phyloP scores from a whole-genome alignment of 1,284 basidiomycete genomes.

The Vanrija pseudolonga region DNA sequence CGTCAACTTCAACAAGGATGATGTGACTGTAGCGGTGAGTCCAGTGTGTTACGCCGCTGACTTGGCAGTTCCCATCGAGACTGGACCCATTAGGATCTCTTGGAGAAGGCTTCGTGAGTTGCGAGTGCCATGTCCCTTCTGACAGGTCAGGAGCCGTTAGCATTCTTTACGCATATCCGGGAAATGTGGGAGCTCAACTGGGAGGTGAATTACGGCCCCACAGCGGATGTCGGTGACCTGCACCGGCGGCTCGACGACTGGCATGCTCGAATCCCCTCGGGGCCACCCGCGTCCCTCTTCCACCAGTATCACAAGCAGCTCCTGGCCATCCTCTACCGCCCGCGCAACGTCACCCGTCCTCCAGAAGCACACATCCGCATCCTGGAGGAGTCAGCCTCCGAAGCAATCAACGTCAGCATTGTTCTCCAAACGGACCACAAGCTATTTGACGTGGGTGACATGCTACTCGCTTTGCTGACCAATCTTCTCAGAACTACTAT shows the following conservation, averaged over 20 bases:
- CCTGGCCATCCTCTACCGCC: slow-evolving; percentile 5
- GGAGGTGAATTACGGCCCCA: background rate
- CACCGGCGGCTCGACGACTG: slow-evolving; percentile 6
- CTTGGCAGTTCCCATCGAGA: background rate
- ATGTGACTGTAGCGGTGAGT: background rate
- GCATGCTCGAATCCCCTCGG: background rate
- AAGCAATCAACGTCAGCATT: background rate
- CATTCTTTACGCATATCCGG: background rate
- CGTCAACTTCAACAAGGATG: background rate
- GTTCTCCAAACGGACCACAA: slow-evolving; percentile 1
- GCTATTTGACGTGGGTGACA: background rate
- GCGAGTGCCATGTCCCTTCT: background rate
- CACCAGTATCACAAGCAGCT: slow-evolving; percentile 10
- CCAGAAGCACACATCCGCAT: background rate
- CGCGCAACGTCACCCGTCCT: background rate
- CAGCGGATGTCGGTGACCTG: background rate
- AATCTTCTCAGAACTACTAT: slow-evolving; percentile 1
- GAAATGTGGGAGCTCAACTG: background rate
- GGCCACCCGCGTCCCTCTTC: background rate
- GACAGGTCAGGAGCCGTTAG: background rate
- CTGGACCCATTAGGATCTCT: background rate
- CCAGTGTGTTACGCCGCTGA: too few species aligned
- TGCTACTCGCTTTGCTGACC: background rate
- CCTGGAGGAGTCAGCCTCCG: slow-evolving; percentile 3
- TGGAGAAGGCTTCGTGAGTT: slow-evolving; percentile 1